Base-by-base conservation (phyloP, 2,329 filamentous ascomycete genomes). In the Colletotrichum simmondsii region DNA sequence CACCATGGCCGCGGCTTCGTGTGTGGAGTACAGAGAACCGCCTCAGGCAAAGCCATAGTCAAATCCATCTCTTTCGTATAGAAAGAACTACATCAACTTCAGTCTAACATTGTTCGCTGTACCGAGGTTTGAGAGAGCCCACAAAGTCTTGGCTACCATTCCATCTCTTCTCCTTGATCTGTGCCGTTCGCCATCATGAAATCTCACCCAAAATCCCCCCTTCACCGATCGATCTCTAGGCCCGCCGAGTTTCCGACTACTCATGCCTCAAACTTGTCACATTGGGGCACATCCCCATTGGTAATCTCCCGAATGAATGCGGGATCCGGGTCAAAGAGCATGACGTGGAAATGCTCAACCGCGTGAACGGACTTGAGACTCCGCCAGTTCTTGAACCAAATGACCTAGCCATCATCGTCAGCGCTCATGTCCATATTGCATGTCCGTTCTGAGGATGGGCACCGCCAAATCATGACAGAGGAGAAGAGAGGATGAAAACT, bases 301-400 rank as follows among this genome's bases (percentile, higher is more conserved):
- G 95, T 98, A 74, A 98, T 87, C 68, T 90, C 84, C 64, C 85
- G 84, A 58, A 98, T 83, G 76, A 97, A 94, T 4, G 85, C 87
- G 52, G 87, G 85, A 77, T 96, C 92, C 1, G 95, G 92, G 76
- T 94, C 87, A 80, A 92, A 93, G 66, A 98, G 85, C 95, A 98
- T 95, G 79, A 98, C 92, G 82, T 98, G 96, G 79, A 98, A 97
- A 81, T 98, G 96, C 85, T 98, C 95, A 12, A 98, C 90, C 1
- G 93, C 91, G 77, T 95, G 91, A 32, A 98, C 90, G 28, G 93
- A 97, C 85, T 98, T 98, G 76, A 98, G 84, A 19, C 89, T 90
- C 66, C 87, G 89, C 95, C 95, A 98, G 79, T 98, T 98, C 85
- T 94, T 94, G 84, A 97, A 97, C 94, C 94, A 97, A 46, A 93